Evolutionary conservation across 2,329 filamentous ascomycete genomes (phyloP).

Genomic region (Myriosclerotinia duriaeana): DNA sequence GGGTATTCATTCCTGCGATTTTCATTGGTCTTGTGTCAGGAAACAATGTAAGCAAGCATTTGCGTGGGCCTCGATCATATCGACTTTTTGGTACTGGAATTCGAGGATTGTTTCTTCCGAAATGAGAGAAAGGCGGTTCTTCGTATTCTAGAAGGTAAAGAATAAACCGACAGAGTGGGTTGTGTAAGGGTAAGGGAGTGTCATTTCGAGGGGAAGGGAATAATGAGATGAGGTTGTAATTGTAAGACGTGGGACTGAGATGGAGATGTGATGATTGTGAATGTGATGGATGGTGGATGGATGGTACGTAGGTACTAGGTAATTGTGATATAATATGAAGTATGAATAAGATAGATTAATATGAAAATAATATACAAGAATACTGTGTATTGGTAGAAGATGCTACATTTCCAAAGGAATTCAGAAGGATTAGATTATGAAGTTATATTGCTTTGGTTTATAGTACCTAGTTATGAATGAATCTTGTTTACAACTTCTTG

Average conservation of each 20-base stretch:
- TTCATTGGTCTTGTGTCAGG: background rate
- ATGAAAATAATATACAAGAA: background rate
- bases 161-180: constrained; percentile 18
- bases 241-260: constrained; percentile 9
- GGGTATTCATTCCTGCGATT: background rate
- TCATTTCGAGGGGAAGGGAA: constrained; percentile 2
- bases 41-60: background rate
- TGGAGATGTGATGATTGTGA: background rate
- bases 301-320: too few species aligned
- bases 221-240: constrained; percentile 1
- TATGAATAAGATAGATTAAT: background rate
- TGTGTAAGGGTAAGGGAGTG: background rate
- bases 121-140: constrained; percentile 16
- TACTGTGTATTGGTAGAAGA: too few species aligned
- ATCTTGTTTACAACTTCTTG: too few species aligned
- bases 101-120: background rate
- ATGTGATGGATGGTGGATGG: background rate
- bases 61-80: constrained; percentile 14
- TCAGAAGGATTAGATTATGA: background rate
- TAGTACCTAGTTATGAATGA: too few species aligned
- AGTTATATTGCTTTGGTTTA: background rate
- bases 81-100: constrained; percentile 11
- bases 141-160: constrained; percentile 18
- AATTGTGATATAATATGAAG: too few species aligned
- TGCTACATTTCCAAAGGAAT: background rate